Conservation (phyloP, 2,329 filamentous ascomycete species). For the Colletotrichum zoysiae region DNA sequence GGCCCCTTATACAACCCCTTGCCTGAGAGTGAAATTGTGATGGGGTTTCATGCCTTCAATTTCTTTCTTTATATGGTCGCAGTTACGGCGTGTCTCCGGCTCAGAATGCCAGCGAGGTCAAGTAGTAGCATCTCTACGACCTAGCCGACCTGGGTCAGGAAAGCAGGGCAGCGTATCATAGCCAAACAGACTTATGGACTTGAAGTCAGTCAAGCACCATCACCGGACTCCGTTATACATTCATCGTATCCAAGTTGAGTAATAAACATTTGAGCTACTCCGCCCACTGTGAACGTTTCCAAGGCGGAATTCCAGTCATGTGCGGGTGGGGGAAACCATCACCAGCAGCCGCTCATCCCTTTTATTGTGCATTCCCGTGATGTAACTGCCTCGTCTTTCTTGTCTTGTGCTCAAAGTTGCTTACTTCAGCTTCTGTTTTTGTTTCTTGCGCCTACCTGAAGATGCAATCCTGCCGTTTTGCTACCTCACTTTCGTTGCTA, state of each 20-base stretch:
- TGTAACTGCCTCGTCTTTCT: background rate
- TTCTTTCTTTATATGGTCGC: background rate
- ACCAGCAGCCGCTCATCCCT: background rate
- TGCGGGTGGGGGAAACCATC: background rate
- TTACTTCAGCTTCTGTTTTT: background rate
- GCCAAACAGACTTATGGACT: too few relatives aligned
- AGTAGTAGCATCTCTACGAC: too few relatives aligned
- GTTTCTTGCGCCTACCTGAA: background rate
- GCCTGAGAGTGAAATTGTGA: too few relatives aligned
- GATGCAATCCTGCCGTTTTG: background rate
- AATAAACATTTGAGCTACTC: background rate
- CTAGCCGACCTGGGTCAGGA: too few relatives aligned
- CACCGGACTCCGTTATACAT: background rate
- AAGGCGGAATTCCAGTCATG: too few relatives aligned
- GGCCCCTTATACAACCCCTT: too few relatives aligned
- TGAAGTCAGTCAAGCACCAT: background rate
- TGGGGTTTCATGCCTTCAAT: too few relatives aligned
- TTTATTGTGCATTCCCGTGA: background rate
- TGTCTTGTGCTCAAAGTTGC: background rate
- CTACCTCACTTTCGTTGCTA: background rate
- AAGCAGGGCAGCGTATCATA: too few relatives aligned
- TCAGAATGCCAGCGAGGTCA: too few relatives aligned
- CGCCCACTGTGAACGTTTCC: too few relatives aligned
- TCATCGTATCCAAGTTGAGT: background rate
- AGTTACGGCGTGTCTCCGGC: background rate